Evolutionary conservation across 83 land plant species (phyloP).

Genomic region (Picea engelmannii): DNA sequence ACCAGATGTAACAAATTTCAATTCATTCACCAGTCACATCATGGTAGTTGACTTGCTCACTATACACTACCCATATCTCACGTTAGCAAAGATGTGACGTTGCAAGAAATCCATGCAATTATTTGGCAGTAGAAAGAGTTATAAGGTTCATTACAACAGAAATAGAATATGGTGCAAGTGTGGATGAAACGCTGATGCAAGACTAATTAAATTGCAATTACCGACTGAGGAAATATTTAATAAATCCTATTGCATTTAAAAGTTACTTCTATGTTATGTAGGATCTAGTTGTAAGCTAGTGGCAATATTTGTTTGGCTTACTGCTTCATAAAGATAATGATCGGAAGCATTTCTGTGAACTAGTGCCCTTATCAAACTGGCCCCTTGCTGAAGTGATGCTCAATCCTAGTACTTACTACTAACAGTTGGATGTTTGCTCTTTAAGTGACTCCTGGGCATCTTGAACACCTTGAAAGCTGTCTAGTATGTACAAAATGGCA

Average conservation of each 20-base stretch:
- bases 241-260: no score
- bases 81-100: background rate
- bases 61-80: background rate
- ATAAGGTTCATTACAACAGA: background rate
- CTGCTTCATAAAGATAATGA: no score
- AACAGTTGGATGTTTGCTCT: background rate
- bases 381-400: background rate
- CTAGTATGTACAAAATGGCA: background rate
- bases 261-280: no score
- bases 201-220: no score
- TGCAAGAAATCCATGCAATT: background rate
- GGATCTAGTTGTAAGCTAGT: no score
- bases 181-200: no score
- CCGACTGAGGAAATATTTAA: no score
- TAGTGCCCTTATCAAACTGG: background rate
- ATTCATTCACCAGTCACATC: background rate
- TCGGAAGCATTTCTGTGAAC: no score
- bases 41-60: background rate
- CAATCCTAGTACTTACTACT: background rate
- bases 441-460: background rate
- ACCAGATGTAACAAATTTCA: background rate
- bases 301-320: no score
- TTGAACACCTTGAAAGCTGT: background rate
- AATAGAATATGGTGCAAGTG: background rate
- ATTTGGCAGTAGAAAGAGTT: background rate